phyloP scores from a whole-genome alignment of 768 basidiomycete genomes.

The Boletellus ananiceps region DNA sequence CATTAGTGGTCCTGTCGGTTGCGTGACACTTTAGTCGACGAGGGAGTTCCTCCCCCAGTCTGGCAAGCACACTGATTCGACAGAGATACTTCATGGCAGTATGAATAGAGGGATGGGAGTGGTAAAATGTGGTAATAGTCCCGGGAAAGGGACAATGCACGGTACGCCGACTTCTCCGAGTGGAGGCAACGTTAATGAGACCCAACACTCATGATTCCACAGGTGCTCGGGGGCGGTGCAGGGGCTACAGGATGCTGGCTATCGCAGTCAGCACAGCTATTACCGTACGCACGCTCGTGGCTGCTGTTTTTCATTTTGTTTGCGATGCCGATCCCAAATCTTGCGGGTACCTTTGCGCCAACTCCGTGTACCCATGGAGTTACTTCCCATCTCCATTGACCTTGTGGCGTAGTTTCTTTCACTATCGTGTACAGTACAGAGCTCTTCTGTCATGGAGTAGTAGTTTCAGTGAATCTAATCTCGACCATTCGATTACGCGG shows the following conservation, averaged over 20 bases:
- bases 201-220: slow-evolving; percentile 61
- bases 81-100: not conserved
- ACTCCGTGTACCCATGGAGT: slow-evolving; percentile 1
- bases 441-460: not conserved
- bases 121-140: slow-evolving; percentile 33
- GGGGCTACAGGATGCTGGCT: slow-evolving; percentile 67
- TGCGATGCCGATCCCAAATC: slow-evolving; percentile 13
- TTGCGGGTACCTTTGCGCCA: slow-evolving; percentile 3
- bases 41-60: too few relatives aligned
- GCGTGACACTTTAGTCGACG: too few relatives aligned
- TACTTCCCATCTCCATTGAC: not conserved
- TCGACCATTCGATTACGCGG: too few relatives aligned
- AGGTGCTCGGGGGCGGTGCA: slow-evolving; percentile 50
- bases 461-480: not conserved
- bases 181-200: slow-evolving; percentile 33
- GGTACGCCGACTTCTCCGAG: slow-evolving; percentile 34
- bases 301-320: not conserved
- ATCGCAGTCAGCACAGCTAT: slow-evolving; percentile 76
- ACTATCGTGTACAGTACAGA: not conserved
- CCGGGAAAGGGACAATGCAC: slow-evolving; percentile 36
- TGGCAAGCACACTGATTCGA: too few relatives aligned
- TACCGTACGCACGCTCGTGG: slow-evolving; percentile 71
- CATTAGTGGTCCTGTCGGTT: too few relatives aligned
- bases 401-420: not conserved
- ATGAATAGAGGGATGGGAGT: slow-evolving; percentile 21